Conservation (phyloP, 176 grass and related monocot genomes). For the Aegilops tauschii region DNA sequence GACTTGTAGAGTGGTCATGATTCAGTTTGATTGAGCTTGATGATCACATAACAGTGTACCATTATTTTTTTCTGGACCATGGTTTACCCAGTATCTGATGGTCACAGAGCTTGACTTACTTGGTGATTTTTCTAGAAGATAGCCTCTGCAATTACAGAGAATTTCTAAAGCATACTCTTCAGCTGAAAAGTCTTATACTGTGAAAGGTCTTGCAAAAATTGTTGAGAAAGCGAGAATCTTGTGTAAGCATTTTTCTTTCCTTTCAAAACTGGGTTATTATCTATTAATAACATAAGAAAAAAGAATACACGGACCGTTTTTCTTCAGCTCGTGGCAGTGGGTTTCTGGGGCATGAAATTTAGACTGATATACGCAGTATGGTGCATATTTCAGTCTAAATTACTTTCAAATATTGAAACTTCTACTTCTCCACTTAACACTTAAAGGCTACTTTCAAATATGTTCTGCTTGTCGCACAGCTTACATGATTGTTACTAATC, state of each 20-base stretch:
- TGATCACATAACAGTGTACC: not conserved
- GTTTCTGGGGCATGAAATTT: not conserved
- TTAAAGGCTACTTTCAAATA: no score
- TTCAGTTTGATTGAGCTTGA: not conserved
- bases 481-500: not conserved
- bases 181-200: not conserved
- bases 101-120: not conserved
- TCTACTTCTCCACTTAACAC: not conserved
- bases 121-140: not conserved
- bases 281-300: not conserved
- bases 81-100: not conserved
- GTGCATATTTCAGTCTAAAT: not conserved
- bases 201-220: not conserved
- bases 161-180: not conserved
- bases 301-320: not conserved
- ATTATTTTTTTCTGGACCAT: not conserved
- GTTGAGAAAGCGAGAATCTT: not conserved
- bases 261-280: not conserved
- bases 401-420: not conserved
- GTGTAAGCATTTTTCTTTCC: not conserved
- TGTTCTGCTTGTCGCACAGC: no score
- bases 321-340: not conserved
- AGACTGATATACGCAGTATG: not conserved
- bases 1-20: not conserved
- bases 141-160: constrained; percentile 3